Percentiles rank a stretch among this genome's conserved stretches.
Evolutionary conservation across 805 yeast genomes (phyloP).

Genomic region (Starmerella bacillaris): DNA sequence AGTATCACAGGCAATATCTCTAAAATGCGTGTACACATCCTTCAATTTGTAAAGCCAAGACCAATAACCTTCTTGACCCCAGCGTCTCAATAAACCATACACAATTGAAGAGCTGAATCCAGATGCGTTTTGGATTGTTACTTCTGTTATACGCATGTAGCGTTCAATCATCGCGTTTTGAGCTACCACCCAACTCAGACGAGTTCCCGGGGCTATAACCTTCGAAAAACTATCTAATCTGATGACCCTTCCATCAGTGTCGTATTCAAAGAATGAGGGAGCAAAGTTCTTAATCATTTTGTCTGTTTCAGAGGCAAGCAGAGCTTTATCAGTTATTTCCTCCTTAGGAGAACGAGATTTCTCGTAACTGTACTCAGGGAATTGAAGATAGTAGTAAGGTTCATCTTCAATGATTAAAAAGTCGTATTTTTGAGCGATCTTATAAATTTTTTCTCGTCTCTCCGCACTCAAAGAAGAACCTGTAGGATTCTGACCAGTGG

Average conservation of each 20-base stretch:
- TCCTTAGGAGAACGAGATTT: constrained; percentile 25
- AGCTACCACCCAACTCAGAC: constrained; percentile 80
- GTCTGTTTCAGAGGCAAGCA: constrained; percentile 31
- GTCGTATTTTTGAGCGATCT: constrained; percentile 69
- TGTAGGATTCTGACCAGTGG: constrained; percentile 97
- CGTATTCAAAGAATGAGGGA: constrained; percentile 57
- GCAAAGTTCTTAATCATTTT: constrained; percentile 51
- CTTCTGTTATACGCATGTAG: constrained; percentile 57
- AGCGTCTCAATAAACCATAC: constrained; percentile 52
- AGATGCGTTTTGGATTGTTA: constrained; percentile 58
- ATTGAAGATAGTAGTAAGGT: constrained; percentile 91
- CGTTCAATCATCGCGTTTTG: constrained; percentile 48
- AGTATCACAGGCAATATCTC: constrained; percentile 73
- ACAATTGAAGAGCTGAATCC: constrained; percentile 63
- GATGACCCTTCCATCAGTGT: constrained; percentile 74
- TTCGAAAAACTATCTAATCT: constrained; percentile 83
- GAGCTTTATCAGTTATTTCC: constrained; percentile 10
- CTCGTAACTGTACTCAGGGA: constrained; percentile 43
- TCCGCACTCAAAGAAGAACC: constrained; percentile 67
- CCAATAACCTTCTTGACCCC: constrained; percentile 82
- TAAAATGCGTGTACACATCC: constrained; percentile 62
- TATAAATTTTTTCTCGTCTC: constrained; percentile 61
- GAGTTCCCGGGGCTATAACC: constrained; percentile 77
- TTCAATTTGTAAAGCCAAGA: constrained; percentile 72
- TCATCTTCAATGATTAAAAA: constrained; percentile 82